A percentile compares a stretch with the other conserved stretches of the same genome.
These are phyloP conservation scores for Populus davidiana DNA, from an alignment of 345 rosid genomes.

Conservation along the genomic window DNA sequence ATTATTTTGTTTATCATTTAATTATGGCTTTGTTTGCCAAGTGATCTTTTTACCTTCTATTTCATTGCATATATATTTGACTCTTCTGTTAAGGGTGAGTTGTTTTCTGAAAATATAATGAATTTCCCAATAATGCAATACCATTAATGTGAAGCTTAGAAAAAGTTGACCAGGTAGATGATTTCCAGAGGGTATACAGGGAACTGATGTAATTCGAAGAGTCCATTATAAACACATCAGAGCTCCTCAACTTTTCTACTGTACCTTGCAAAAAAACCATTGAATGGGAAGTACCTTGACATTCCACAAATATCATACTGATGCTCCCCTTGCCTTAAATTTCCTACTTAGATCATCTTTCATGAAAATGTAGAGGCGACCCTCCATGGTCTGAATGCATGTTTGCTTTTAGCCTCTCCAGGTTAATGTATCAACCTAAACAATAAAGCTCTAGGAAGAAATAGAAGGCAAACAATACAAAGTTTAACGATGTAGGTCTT, in stretches of 20 bases:
- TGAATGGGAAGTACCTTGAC: neutral
- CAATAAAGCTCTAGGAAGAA: neutral
- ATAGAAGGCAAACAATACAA: neutral
- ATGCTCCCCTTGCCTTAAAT: neutral
- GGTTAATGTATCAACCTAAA: neutral
- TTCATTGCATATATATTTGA: neutral
- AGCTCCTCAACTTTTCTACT: neutral
- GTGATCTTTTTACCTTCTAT: neutral
- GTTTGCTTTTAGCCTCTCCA: neutral
- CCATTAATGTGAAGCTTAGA: neutral
- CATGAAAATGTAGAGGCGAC: neutral
- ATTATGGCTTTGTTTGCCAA: neutral
- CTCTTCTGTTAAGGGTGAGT: neutral
- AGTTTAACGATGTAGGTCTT: neutral
- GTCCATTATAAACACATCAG: neutral
- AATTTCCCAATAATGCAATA: neutral
- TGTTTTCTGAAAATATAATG: neutral
- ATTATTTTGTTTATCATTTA: neutral
- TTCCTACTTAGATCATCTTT: neutral
- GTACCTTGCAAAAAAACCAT: neutral
- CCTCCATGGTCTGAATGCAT: neutral
- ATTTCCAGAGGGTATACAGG: neutral
- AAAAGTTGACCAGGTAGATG: neutral
- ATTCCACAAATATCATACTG: neutral
- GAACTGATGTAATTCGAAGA: neutral